Evolutionary conservation across 345 rosid species (phyloP), one percentile per base, ranked within the genome.

Genomic region (Pistacia integerrima): DNA sequence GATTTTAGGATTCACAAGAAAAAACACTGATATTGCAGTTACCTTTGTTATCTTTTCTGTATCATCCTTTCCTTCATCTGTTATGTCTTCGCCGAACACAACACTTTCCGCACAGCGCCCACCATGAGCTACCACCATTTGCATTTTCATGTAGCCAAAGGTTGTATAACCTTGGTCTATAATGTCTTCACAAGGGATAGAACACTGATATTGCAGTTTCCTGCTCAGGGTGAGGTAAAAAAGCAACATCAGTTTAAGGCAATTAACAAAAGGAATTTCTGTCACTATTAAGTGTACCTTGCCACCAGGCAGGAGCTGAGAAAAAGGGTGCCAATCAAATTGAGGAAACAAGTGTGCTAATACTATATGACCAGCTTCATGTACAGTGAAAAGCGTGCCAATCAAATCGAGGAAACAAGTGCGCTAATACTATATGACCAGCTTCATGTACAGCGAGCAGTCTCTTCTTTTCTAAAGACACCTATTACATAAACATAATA

Each of bases 381-480:
- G 99, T 72, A 95, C 89, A 74, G 98, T n/a, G n/a, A 90, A 95
- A 95, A 65, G 98, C 98, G 84, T 92, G 99, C 99, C 98, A 93
- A 80, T 95, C 99, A 84, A 89, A 95, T 76, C 88, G 91, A 64
- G 98, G 98, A 81, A 95, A 95, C 90, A 95, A 84, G 85, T 95
- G 99, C 82, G 99, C 94, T 82, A 95, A 86, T 58, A 95, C 75
- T 80, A 92, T 84, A 74, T 93, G 98, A 59, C 99, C 99, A 77
- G 99, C 99, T 87, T 93, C 99, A 81, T 92, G 99, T 72, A 95
- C 89, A 74, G 98, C 99, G 78, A 95, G 79, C 66, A 95, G 90
- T 81, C 90, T 87, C 90, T 90, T 95, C 90, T 87, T 95, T 82
- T 92, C 97, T 65, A 76, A 80, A 57, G 98, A 89, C 72, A 92